Evolutionary conservation across 2,329 filamentous ascomycete genomes (phyloP).

Genomic region (Purpureocillium lavendulum): DNA sequence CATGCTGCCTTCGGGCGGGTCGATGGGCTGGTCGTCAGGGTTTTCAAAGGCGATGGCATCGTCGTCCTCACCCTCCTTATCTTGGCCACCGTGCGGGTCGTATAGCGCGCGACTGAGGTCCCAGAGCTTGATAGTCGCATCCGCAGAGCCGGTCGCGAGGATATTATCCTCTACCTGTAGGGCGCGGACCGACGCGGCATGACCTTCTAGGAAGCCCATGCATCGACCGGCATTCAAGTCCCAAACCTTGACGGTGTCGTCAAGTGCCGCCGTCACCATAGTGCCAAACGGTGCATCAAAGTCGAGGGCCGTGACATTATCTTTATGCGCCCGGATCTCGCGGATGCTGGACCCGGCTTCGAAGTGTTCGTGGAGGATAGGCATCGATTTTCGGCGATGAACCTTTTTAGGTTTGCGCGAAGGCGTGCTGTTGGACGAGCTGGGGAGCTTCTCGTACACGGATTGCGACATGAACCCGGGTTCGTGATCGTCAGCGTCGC

Average conservation of each 20-base stretch:
- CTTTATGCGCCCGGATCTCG: constrained; percentile 80
- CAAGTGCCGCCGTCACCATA: constrained; percentile 83
- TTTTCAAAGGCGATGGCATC: constrained; percentile 68
- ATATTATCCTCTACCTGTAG: constrained; percentile 95
- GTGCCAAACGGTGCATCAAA: constrained; percentile 97
- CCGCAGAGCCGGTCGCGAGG: constrained; percentile 86
- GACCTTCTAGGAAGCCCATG: constrained; percentile 84
- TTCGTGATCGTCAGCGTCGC: constrained; percentile 39
- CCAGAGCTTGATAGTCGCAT: constrained; percentile 92
- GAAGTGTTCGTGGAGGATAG: constrained; percentile 91
- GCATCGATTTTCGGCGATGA: constrained; percentile 74
- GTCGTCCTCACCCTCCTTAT: constrained; percentile 52
- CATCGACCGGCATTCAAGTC: constrained; percentile 90
- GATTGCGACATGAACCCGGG: constrained; percentile 90
- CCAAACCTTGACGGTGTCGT: constrained; percentile 94
- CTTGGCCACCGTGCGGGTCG: constrained; percentile 56
- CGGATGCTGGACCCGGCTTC: constrained; percentile 82
- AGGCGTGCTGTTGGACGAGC: constrained; percentile 38
- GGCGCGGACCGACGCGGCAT: constrained; percentile 86
- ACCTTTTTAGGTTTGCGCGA: constrained; percentile 42
- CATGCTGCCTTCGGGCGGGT: constrained; percentile 72
- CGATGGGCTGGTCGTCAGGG: constrained; percentile 57
- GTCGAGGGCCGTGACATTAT: constrained; percentile 82
- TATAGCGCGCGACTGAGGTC: constrained; percentile 86
- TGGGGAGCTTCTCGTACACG: constrained; percentile 86